Conservation (phyloP, 179 eudicot species). For the Gypsophila paniculata region DNA sequence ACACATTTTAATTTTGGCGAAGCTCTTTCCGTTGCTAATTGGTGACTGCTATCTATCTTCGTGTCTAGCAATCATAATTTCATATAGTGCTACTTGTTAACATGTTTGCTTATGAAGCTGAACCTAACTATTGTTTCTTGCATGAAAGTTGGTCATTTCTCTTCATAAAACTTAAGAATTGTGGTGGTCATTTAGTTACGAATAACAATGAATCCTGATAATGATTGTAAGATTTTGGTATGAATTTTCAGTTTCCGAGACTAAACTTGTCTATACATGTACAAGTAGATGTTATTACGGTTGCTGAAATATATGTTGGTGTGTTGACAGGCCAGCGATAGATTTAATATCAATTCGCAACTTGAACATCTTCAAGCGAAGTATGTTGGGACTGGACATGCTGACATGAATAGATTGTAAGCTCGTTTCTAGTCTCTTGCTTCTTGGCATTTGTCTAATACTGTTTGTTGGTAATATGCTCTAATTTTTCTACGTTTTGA, state of each 20-base stretch:
- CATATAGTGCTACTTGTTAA: too few relatives aligned
- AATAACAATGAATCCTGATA: too few relatives aligned
- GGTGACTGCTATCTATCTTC: too few relatives aligned
- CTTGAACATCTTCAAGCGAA: constrained; percentile 97
- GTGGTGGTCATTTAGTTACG: neutral
- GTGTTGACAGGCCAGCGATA: constrained; percentile 74
- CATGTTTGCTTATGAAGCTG: neutral
- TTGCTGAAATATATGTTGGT: neutral
- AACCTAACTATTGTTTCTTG: neutral
- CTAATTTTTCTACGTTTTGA: constrained; percentile 11
- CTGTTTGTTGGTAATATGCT: neutral
- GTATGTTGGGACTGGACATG: constrained; percentile 96
- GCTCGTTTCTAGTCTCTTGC: constrained; percentile 10
- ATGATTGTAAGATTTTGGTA: neutral
- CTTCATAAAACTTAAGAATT: too few relatives aligned
- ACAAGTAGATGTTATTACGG: neutral
- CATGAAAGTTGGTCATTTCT: neutral
- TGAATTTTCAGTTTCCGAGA: neutral
- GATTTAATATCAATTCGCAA: constrained; percentile 93
- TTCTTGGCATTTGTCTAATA: neutral
- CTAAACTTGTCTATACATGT: neutral
- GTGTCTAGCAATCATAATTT: too few relatives aligned
- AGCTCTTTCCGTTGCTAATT: too few relatives aligned
- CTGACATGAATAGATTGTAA: constrained; percentile 84
- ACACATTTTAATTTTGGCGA: too few relatives aligned